Evolutionary conservation across 2,329 filamentous ascomycete genomes (phyloP).

Genomic region (Calonectria honghensis): DNA sequence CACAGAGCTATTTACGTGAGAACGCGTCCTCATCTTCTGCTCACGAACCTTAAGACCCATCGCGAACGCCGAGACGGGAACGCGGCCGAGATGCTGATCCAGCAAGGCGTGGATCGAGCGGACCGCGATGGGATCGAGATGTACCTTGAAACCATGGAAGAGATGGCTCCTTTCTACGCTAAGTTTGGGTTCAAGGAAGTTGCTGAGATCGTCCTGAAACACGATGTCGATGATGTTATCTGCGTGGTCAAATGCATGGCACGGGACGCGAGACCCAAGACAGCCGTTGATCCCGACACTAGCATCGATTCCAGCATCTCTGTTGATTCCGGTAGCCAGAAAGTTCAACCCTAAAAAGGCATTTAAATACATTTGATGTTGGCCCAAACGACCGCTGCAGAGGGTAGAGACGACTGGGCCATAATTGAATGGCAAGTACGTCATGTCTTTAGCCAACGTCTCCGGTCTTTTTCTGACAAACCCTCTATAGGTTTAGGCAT

Average conservation of each 20-base stretch:
- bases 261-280: not conserved
- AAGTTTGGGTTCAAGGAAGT: slow-evolving; percentile 9
- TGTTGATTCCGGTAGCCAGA: not conserved
- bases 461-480: not conserved
- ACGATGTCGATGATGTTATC: not conserved
- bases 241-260: not conserved
- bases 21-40: slow-evolving; percentile 12
- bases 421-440: not conserved
- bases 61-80: slow-evolving; percentile 7
- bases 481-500: not conserved
- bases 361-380: not conserved
- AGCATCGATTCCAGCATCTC: not conserved
- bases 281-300: not conserved
- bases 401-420: not conserved
- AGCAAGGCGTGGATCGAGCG: not conserved
- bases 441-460: not conserved
- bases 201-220: not conserved
- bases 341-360: not conserved
- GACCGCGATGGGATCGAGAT: not conserved
- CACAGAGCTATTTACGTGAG: not conserved
- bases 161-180: not conserved
- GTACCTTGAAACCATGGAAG: slow-evolving; percentile 1
- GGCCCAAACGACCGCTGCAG: not conserved
- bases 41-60: slow-evolving; percentile 22
- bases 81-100: slow-evolving; percentile 8